Evolutionary conservation across 2,329 filamentous ascomycete species (phyloP), one percentile per base, ranked within the genome.

Genomic region (Penicillium griseofulvum): DNA sequence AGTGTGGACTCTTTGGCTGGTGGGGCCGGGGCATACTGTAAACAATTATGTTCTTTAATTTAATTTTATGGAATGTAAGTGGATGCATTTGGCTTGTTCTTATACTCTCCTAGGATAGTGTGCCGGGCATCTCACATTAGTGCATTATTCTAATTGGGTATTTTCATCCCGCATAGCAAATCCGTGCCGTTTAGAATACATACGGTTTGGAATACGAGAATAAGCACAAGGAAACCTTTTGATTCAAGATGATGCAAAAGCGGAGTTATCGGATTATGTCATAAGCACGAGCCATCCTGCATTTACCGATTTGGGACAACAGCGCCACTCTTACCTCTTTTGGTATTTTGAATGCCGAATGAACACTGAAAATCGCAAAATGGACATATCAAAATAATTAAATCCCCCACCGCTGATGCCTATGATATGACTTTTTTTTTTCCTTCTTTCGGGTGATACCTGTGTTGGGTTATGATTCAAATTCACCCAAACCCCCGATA

Each of bases 251-350:
- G 22, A 22, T 22, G 22, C 22, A 22, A 4, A 4, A 22, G 22
- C 22, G 29, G 29, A 31, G 29, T 3, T 14, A 14, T 5, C 29
- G 6, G 33, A 26, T 54, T 54, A 54, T 50, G 52, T 55, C 52
- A 55, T 55, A 26, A 50, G 53, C 53, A 55, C 49, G 49, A 51
- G 52, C 52, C 52, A 54, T 42, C 33, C 49, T 55, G 53, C 53
- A 55, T 55, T 55, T 55, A 24, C 53, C 53, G n/a, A 41, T 29
- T 55, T 42, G 24, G 53, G 53, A 51, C 22, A 45, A 45, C 12
- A 31, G 17, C 41, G 47, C 47, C 47, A 44, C 52, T 48, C n/a
- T 41, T 50, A 44, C 47, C 36, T 31, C 6, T 22, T 41, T 41
- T 29, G n/a, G 46, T 28, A 28, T 29, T 11, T 22, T 31, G 42